Base-by-base conservation (phyloP, 169 alveolate genomes). In the Plasmodium fragile region DNA sequence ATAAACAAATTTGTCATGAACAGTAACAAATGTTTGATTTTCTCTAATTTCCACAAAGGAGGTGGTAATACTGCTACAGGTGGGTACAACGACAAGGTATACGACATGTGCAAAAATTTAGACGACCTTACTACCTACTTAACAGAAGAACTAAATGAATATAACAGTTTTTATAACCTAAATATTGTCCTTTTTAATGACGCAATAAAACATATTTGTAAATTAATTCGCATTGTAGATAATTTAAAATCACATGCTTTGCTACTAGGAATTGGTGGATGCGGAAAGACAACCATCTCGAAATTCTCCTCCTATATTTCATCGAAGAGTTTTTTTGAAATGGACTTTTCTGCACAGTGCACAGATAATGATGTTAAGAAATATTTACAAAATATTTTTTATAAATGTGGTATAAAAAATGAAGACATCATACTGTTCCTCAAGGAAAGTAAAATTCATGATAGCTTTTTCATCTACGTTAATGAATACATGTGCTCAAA, bases 191-290 rank as follows among this genome's bases (percentile, higher is more conserved):
- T 98, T 43, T 98, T 98, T 96, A 99, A 98, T 92, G 99, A 98
- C 90, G 99, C 99, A n/a, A 97, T 98, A 97, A 97, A 96, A 93
- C 99, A 98, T 92, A 99, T 98, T 70, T 96, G 98, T 85, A 96
- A 99, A 77, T 98, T 98, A 22, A 97, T 98, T 41, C 97, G 99
- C 95, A 97, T 98, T 81, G 95, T 98, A 43, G 97, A 98, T 39
- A 97, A 98, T 92, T 98, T 98, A 78, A 98, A 98, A 30, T 99
- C 99, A 32, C 99, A 98, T 95, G 99, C 99, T 8, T 95, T 98
- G 84, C 97, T 98, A 69, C 99, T 98, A 92, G 99, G 99, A 49
- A 99, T 98, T 34, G 99, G 99, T 52, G 99, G 99, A 87, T 97
- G 99, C 28, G 99, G 99, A 93, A 98, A 98, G 71, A 98, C 98